Conservation (phyloP, 768 basidiomycete species). For the Polyporus arcularius region DNA sequence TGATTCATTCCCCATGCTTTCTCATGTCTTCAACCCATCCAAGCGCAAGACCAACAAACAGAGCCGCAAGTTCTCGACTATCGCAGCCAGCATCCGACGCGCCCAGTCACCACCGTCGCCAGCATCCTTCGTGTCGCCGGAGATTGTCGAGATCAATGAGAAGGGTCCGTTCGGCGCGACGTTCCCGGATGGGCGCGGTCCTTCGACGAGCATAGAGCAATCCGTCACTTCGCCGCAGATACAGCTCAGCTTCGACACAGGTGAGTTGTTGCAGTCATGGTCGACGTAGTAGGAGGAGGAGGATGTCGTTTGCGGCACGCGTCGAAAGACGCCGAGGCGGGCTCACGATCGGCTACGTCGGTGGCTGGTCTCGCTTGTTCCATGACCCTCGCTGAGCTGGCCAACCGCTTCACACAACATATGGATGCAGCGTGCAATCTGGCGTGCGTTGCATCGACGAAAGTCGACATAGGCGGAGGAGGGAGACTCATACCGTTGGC, state of each 20-base stretch:
- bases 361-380: too few relatives aligned
- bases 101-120: constrained; percentile 28
- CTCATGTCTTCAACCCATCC: constrained; percentile 14
- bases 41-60: constrained; percentile 23
- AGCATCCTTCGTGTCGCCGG: constrained; percentile 29
- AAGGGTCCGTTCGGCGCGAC: constrained; percentile 13
- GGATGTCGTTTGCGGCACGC: too few relatives aligned
- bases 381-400: too few relatives aligned
- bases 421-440: too few relatives aligned
- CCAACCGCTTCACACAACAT: too few relatives aligned
- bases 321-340: too few relatives aligned
- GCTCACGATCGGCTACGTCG: too few relatives aligned
- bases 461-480: too few relatives aligned
- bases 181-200: constrained; percentile 4
- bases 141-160: constrained; percentile 26
- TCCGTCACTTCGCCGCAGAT: constrained; percentile 21
- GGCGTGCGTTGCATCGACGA: too few relatives aligned
- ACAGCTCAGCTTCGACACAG: constrained; percentile 23
- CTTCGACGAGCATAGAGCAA: constrained; percentile 7
- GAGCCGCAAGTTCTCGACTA: constrained; percentile 21
- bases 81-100: constrained; percentile 15
- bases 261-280: too few relatives aligned
- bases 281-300: too few relatives aligned
- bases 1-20: not conserved
- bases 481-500: too few relatives aligned